Conservation (phyloP, 2,329 filamentous ascomycete genomes). For the Teratosphaeriaceae sp. region DNA sequence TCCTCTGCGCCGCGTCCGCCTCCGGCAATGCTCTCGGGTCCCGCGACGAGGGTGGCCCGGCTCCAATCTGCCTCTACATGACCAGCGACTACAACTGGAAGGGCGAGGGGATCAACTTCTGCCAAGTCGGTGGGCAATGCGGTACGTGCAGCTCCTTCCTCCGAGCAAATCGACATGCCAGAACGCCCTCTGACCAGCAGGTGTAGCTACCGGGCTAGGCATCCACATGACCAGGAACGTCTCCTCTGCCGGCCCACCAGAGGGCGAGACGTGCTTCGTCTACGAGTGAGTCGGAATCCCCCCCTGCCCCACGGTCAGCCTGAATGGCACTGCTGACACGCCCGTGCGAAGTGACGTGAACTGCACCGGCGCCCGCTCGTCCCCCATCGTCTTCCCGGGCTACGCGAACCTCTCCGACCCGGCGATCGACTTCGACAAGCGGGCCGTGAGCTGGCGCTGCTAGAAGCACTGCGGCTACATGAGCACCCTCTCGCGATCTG, state of each 20-base stretch:
- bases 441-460: conserved; percentile 12
- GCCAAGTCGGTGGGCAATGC: conserved; percentile 7
- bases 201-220: not conserved
- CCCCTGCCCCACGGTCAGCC: not conserved
- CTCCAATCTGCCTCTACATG: conserved; percentile 10
- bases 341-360: conserved; percentile 2
- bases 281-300: conserved; percentile 7
- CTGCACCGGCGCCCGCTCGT: conserved; percentile 10
- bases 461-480: conserved; percentile 11
- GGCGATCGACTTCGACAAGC: conserved; percentile 12
- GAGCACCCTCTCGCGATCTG: conserved; percentile 1
- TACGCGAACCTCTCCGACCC: conserved; percentile 10
- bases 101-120: conserved; percentile 12
- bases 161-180: not conserved
- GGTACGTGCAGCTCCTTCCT: conserved; percentile 4
- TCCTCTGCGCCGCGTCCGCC: not conserved
- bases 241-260: conserved; percentile 13
- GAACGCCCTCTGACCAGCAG: not conserved
- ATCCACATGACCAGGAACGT: conserved; percentile 7
- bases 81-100: conserved; percentile 13
- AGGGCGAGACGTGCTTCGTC: conserved; percentile 13
- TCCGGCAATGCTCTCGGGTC: not conserved
- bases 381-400: conserved; percentile 12
- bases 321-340: not conserved
- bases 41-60: conserved; percentile 6